Percentiles rank a stretch among this genome's conserved stretches.
These are phyloP conservation scores for Hypomyces perniciosus DNA, from an alignment of 2,329 filamentous ascomycete species.

Conservation along the genomic window DNA sequence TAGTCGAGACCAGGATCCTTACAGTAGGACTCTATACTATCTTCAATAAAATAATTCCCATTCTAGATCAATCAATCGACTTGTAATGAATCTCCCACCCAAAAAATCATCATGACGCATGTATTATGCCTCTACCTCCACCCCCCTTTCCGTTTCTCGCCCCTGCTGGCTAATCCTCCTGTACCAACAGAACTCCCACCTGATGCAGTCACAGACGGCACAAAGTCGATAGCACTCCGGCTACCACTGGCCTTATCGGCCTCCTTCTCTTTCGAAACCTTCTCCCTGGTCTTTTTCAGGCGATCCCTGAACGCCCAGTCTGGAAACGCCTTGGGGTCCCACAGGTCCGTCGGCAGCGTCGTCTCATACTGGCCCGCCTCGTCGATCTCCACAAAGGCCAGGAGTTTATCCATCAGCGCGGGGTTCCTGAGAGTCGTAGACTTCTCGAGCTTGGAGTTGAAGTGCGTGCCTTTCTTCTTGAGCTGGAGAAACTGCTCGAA, in stretches of 20 bases:
- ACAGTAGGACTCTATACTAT: no score
- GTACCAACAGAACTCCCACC: slow-evolving; percentile 14
- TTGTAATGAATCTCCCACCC: no score
- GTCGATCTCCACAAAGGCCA: slow-evolving; percentile 55
- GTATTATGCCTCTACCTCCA: slow-evolving; percentile 22
- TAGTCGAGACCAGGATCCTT: no score
- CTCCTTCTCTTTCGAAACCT: slow-evolving; percentile 39
- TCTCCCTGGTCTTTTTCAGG: slow-evolving; percentile 44
- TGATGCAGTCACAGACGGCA: slow-evolving; percentile 26
- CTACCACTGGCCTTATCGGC: slow-evolving; percentile 37
- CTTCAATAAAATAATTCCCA: no score
- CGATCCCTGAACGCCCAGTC: slow-evolving; percentile 46
- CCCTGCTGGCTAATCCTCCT: slow-evolving; percentile 20
- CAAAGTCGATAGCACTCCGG: slow-evolving; percentile 44
- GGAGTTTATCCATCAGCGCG: slow-evolving; percentile 63
- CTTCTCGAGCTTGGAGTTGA: slow-evolving; percentile 66
- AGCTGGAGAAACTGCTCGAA: slow-evolving; percentile 68
- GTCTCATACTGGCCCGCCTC: slow-evolving; percentile 59
- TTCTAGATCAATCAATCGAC: no score
- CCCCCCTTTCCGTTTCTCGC: slow-evolving; percentile 30
- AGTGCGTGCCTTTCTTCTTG: slow-evolving; percentile 72
- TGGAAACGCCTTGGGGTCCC: slow-evolving; percentile 53
- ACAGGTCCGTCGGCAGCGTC: slow-evolving; percentile 49
- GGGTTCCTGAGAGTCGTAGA: slow-evolving; percentile 67
- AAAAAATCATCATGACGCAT: not conserved